Percentiles rank a stretch among this genome's conserved stretches.
Evolutionary conservation across 208 protist genomes (phyloP).

Genomic region (Trypanosoma platydactyli): DNA sequence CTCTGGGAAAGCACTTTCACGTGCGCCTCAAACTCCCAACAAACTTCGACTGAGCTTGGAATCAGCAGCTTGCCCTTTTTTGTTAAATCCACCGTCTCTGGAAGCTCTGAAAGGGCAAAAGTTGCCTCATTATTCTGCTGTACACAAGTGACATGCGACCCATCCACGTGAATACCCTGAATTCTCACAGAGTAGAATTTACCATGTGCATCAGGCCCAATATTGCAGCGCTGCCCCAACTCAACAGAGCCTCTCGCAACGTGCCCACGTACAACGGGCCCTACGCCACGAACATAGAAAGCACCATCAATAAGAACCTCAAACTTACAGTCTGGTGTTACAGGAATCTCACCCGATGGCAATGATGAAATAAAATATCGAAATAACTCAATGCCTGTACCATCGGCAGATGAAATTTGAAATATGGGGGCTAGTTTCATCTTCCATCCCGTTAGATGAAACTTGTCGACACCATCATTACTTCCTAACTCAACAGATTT

Average conservation of each 20-base stretch:
- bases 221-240: conserved; percentile 76
- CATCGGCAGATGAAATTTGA: conserved; percentile 57
- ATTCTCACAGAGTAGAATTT: conserved; percentile 82
- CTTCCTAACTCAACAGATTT: conserved; percentile 41
- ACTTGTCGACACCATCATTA: conserved; percentile 26
- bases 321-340: conserved; percentile 47
- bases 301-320: conserved; percentile 83
- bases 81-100: conserved; percentile 45
- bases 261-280: conserved; percentile 93
- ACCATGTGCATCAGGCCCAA: conserved; percentile 92
- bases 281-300: conserved; percentile 84
- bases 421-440: conserved; percentile 57
- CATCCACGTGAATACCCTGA: conserved; percentile 92
- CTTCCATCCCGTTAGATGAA: conserved; percentile 40
- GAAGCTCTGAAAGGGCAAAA: conserved; percentile 91
- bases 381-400: conserved; percentile 58
- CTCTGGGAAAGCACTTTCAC: conserved; percentile 63
- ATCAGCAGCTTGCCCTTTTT: conserved; percentile 74
- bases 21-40: conserved; percentile 32
- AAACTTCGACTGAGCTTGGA: conserved; percentile 24
- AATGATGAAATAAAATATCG: conserved; percentile 45
- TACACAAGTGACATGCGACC: conserved; percentile 88
- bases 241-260: conserved; percentile 85
- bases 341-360: conserved; percentile 29
- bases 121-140: conserved; percentile 83